Evolutionary conservation across 2,329 filamentous ascomycete genomes (phyloP).

Genomic region (Pseudogymnoascus sp.): DNA sequence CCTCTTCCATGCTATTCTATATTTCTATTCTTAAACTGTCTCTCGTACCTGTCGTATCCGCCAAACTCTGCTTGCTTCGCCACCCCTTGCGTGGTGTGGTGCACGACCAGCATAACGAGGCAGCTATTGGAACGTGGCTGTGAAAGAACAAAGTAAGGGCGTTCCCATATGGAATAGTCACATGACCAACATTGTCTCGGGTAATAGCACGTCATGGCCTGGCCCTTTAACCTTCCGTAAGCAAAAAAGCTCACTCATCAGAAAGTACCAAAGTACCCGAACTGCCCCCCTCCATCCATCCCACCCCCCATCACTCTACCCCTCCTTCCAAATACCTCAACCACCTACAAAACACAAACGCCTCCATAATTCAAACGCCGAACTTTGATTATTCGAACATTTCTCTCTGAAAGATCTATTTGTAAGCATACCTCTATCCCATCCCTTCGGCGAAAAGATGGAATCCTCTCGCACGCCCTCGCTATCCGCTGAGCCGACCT

Average conservation of each 20-base stretch:
- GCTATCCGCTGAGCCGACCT: background rate
- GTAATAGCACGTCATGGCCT: background rate
- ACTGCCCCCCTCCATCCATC: background rate
- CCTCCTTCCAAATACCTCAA: conserved; percentile 7
- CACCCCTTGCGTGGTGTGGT: background rate
- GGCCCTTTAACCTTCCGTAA: background rate
- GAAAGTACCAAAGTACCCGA: conserved; percentile 6
- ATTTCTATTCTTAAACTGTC: background rate
- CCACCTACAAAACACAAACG: background rate
- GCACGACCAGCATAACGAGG: background rate
- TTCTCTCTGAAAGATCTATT: background rate
- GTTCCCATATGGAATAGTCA: background rate
- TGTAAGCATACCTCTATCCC: background rate
- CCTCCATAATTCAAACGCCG: background rate
- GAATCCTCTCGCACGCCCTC: background rate
- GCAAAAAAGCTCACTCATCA: conserved; percentile 4
- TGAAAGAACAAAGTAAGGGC: background rate
- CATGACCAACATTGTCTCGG: background rate
- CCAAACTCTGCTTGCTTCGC: background rate
- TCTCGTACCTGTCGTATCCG: background rate
- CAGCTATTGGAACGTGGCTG: background rate
- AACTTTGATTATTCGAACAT: background rate
- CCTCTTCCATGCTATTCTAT: background rate
- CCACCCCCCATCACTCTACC: background rate
- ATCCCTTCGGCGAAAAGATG: background rate